phyloP scores from a whole-genome alignment of 345 rosid genomes.

The Brassica cretica region DNA sequence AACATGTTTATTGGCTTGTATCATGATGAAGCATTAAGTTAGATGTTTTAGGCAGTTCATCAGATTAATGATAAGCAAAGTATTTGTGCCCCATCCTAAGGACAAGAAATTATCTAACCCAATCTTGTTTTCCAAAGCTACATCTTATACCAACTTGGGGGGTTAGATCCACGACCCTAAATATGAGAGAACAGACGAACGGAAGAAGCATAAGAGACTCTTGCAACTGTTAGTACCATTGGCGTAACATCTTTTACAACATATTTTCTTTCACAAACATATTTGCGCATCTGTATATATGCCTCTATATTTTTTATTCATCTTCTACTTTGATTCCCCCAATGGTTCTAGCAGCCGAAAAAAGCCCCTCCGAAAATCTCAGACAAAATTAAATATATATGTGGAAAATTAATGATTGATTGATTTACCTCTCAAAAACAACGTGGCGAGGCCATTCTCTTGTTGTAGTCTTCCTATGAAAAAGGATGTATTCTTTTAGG shows the following conservation, averaged over 20 bases:
- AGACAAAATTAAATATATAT: slow-evolving; percentile 29
- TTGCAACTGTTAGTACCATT: slow-evolving; percentile 49
- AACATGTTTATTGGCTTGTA: background rate
- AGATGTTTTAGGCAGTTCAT: background rate
- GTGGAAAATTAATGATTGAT: slow-evolving; percentile 24
- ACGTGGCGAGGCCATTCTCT: slow-evolving; percentile 36
- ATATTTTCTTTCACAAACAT: background rate
- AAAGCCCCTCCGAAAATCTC: background rate
- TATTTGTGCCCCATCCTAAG: background rate
- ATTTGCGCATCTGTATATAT: background rate
- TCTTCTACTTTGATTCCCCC: slow-evolving; percentile 28
- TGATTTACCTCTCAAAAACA: slow-evolving; percentile 36
- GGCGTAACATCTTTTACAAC: background rate
- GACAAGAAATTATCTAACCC: background rate
- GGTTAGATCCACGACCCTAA: too few species aligned
- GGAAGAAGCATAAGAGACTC: slow-evolving; percentile 4
- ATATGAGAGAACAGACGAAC: background rate
- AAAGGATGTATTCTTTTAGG: slow-evolving; percentile 31
- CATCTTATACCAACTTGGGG: background rate
- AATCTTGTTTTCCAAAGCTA: background rate
- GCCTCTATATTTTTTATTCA: slow-evolving; percentile 9
- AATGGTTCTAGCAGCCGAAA: slow-evolving; percentile 30
- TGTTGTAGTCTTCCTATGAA: slow-evolving; percentile 31
- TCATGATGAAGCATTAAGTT: background rate
- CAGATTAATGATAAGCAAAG: background rate